phyloP scores from a whole-genome alignment of 2,329 filamentous ascomycete species.

The Ophiocordyceps sinensis region DNA sequence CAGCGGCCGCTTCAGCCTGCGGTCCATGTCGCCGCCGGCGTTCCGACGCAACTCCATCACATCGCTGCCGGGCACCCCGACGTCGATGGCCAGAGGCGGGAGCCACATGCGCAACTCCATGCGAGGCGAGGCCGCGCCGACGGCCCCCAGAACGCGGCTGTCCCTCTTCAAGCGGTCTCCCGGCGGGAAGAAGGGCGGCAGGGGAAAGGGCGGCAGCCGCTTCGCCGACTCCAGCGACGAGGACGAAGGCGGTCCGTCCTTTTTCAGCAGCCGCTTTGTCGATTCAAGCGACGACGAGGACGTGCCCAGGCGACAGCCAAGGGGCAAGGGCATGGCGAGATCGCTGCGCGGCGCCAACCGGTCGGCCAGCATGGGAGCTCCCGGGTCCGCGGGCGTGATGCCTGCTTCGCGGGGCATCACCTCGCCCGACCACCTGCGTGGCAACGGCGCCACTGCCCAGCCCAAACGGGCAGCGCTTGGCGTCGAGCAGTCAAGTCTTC shows the following conservation, averaged over 20 bases:
- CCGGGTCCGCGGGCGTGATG: too few relatives aligned
- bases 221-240: conserved; percentile 53
- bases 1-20: conserved; percentile 54
- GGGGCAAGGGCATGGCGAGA: conserved; percentile 18
- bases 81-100: conserved; percentile 4
- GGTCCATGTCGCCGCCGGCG: conserved; percentile 52
- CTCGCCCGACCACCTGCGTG: too few relatives aligned
- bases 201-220: conserved; percentile 28
- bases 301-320: conserved; percentile 6
- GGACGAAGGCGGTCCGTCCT: conserved; percentile 18
- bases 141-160: conserved; percentile 21
- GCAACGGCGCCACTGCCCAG: conserved; percentile 29
- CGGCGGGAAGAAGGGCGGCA: conserved; percentile 22
- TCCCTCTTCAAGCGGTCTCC: conserved; percentile 27
- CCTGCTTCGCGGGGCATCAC: too few relatives aligned
- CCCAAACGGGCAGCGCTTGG: conserved; percentile 4
- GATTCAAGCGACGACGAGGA: conserved; percentile 10
- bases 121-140: conserved; percentile 22
- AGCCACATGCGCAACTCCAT: conserved; percentile 30
- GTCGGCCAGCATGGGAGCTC: neutral
- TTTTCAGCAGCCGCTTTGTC: conserved; percentile 46
- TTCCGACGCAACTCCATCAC: conserved; percentile 29
- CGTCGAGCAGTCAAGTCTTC: conserved; percentile 16
- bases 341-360: conserved; percentile 13
- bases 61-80: conserved; percentile 19